phyloP scores from a whole-genome alignment of 192 early-diverging fungal species.

The Backusella morwellensis region DNA sequence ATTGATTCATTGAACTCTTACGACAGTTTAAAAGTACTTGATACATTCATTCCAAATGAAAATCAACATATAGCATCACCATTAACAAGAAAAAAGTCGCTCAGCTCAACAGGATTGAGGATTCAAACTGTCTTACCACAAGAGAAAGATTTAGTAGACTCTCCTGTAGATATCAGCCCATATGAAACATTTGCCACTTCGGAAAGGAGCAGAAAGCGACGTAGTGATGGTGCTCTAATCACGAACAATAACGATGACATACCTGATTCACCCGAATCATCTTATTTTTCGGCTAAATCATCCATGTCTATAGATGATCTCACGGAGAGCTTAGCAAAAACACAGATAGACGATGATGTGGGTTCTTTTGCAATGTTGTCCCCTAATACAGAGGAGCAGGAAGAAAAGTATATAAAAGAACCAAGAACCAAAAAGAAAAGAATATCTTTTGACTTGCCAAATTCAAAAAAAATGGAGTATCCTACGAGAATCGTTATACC shows the following conservation, averaged over 20 bases:
- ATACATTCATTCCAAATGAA: neutral
- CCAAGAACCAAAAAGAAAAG: neutral
- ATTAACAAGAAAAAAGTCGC: neutral
- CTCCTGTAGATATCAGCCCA: neutral
- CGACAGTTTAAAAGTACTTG: neutral
- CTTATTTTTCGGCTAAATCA: slow-evolving; percentile 11
- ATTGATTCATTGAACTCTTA: neutral
- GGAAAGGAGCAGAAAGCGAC: neutral
- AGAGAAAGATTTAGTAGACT: neutral
- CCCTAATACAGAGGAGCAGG: neutral
- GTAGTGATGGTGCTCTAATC: neutral
- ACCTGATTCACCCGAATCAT: neutral
- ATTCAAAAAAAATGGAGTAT: neutral
- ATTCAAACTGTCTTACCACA: neutral
- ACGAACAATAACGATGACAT: neutral
- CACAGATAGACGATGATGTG: neutral
- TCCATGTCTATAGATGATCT: neutral
- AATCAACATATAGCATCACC: neutral
- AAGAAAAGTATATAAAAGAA: neutral
- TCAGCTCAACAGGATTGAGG: neutral
- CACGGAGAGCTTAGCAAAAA: neutral
- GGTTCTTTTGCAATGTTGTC: neutral
- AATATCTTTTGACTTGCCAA: neutral
- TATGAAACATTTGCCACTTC: neutral
- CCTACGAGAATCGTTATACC: neutral